A percentile compares a stretch with the other conserved stretches of the same genome.
Conservation (phyloP, 2,329 filamentous ascomycete genomes). For the Trichoderma sp. region DNA sequence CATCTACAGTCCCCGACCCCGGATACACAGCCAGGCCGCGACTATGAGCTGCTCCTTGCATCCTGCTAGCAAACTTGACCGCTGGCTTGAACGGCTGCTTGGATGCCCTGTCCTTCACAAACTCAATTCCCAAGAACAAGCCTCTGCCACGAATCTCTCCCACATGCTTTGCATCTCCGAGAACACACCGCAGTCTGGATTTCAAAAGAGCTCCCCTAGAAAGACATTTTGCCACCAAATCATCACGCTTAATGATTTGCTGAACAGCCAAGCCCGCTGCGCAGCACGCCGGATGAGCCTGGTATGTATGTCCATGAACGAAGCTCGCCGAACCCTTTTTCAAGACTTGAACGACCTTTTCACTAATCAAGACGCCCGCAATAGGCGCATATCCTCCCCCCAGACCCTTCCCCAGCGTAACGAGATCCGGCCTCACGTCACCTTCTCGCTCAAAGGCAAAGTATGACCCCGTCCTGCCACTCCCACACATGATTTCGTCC, state of each 20-base stretch:
- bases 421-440: constrained; percentile 58
- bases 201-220: constrained; percentile 52
- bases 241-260: constrained; percentile 54
- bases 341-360: constrained; percentile 48
- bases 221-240: constrained; percentile 57
- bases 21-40: constrained; percentile 55
- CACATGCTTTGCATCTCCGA: constrained; percentile 49
- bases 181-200: constrained; percentile 39
- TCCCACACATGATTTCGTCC: constrained; percentile 75
- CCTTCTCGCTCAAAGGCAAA: constrained; percentile 62
- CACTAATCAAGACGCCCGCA: constrained; percentile 56
- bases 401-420: constrained; percentile 65
- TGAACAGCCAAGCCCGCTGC: constrained; percentile 63
- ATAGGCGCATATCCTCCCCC: constrained; percentile 63
- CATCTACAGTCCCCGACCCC: constrained; percentile 58
- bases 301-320: constrained; percentile 60
- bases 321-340: constrained; percentile 38
- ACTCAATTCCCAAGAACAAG: constrained; percentile 49
- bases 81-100: constrained; percentile 37
- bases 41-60: constrained; percentile 33
- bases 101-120: constrained; percentile 36
- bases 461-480: constrained; percentile 57
- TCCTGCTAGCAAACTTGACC: constrained; percentile 29
- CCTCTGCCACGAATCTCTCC: constrained; percentile 62
- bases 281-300: constrained; percentile 59